phyloP scores from a whole-genome alignment of 768 basidiomycete species.

The Boletus tylopilopsis region DNA sequence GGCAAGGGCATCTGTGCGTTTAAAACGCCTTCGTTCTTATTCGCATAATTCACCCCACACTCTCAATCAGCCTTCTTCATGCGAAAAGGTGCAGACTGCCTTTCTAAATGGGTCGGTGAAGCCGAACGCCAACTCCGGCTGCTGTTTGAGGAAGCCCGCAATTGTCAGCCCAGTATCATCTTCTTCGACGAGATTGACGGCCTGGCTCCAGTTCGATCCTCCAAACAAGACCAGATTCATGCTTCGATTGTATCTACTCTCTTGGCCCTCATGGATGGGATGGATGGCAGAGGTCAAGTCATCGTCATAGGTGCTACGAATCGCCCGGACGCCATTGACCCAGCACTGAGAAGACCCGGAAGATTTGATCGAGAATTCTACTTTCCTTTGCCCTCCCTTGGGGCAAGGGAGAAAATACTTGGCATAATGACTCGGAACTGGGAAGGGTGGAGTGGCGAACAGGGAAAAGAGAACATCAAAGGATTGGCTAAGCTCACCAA shows the following conservation, averaged over 20 bases:
- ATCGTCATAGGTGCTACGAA: slow-evolving; percentile 98
- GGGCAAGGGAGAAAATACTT: slow-evolving; percentile 85
- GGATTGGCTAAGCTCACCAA: slow-evolving; percentile 89
- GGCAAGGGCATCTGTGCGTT: slow-evolving; percentile 86
- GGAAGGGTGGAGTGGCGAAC: slow-evolving; percentile 71
- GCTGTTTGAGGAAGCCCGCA: slow-evolving; percentile 92
- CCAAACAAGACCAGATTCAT: slow-evolving; percentile 98
- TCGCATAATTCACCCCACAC: background rate
- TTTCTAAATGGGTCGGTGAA: slow-evolving; percentile 99
- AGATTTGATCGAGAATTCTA: slow-evolving; percentile 98
- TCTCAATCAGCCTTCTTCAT: slow-evolving; percentile 87
- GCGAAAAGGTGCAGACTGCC: slow-evolving; percentile 97
- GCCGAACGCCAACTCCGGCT: slow-evolving; percentile 94
- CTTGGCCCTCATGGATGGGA: slow-evolving; percentile 97
- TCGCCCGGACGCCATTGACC: slow-evolving; percentile 95
- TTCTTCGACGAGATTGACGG: slow-evolving; percentile 99
- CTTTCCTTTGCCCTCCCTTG: slow-evolving; percentile 83
- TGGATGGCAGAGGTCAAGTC: slow-evolving; percentile 97
- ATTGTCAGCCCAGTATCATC: slow-evolving; percentile 93
- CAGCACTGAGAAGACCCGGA: slow-evolving; percentile 89
- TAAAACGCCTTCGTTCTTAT: background rate
- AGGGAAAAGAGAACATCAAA: slow-evolving; percentile 45
- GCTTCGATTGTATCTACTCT: slow-evolving; percentile 96
- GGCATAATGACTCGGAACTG: slow-evolving; percentile 87
- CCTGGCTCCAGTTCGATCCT: slow-evolving; percentile 95